These are phyloP conservation scores for Pythium insidiosum DNA, from an alignment of 352 stramenopile species.

Conservation along the genomic window DNA sequence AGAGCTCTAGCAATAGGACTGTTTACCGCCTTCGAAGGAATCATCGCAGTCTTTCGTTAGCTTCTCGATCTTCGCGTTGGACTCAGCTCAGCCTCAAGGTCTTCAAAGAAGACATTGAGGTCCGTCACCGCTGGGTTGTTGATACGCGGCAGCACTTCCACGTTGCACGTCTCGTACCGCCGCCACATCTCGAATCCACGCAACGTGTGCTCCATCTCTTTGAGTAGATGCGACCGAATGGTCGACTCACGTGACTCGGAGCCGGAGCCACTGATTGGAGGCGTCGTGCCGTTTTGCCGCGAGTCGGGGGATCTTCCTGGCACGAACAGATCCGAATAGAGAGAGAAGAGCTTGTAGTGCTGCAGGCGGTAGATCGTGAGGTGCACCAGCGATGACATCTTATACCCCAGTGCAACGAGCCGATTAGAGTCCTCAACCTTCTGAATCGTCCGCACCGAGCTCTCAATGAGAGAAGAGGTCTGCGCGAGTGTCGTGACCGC, in stretches of 20 bases:
- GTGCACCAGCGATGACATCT: constrained; percentile 71
- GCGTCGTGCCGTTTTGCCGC: constrained; percentile 59
- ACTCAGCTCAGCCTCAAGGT: constrained; percentile 51
- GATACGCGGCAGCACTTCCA: constrained; percentile 65
- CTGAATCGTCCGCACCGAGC: constrained; percentile 61
- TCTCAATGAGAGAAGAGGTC: constrained; percentile 75
- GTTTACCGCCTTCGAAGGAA: too few relatives aligned
- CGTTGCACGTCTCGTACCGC: constrained; percentile 63
- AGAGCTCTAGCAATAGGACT: constrained; percentile 49
- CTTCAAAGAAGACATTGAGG: constrained; percentile 59
- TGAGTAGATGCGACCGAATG: constrained; percentile 59
- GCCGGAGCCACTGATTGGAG: constrained; percentile 40
- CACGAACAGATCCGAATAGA: constrained; percentile 78
- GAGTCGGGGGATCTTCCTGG: constrained; percentile 68
- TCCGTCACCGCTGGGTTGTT: constrained; percentile 69
- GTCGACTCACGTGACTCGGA: constrained; percentile 57
- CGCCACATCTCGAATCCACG: constrained; percentile 85
- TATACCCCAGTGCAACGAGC: constrained; percentile 75
- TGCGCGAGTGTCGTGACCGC: constrained; percentile 63
- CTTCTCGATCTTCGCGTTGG: constrained; percentile 5
- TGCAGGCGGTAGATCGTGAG: constrained; percentile 77
- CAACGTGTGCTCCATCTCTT: constrained; percentile 82
- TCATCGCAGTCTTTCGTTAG: too few relatives aligned
- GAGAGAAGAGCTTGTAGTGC: constrained; percentile 66
- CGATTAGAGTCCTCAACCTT: constrained; percentile 42